A percentile compares a stretch with the other conserved stretches of the same genome.
These are phyloP conservation scores for Yarrowia sp. DNA, from an alignment of 805 yeast species.

Conservation along the genomic window DNA sequence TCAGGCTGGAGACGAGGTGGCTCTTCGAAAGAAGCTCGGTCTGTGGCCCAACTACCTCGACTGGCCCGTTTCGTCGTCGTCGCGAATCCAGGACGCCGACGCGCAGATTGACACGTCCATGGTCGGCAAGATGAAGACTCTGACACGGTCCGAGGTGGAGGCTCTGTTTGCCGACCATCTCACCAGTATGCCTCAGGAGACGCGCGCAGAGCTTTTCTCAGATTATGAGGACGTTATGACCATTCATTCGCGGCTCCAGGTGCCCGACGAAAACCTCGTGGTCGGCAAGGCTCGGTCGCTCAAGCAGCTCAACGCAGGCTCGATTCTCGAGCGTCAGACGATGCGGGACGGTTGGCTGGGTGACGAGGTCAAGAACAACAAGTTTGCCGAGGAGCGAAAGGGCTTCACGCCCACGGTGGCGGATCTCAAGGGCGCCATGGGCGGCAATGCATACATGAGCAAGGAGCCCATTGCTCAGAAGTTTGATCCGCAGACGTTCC, in stretches of 20 bases:
- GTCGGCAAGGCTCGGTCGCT: constrained; percentile 18
- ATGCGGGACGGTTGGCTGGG: constrained; percentile 23
- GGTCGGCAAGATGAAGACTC: constrained; percentile 6
- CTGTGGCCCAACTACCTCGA: constrained; percentile 19
- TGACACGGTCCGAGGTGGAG: not conserved
- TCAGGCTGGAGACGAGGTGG: constrained; percentile 5
- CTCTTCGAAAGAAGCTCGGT: constrained; percentile 5
- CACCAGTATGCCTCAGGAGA: constrained; percentile 19
- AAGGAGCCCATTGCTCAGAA: constrained; percentile 21
- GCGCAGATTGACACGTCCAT: constrained; percentile 16
- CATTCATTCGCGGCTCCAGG: not conserved
- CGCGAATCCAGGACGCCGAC: constrained; percentile 20
- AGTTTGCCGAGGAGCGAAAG: constrained; percentile 21
- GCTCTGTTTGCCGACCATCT: constrained; percentile 7
- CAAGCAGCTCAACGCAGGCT: constrained; percentile 21
- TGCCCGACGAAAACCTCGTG: constrained; percentile 6
- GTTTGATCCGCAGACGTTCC: constrained; percentile 21
- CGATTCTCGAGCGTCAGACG: constrained; percentile 17
- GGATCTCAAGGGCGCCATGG: constrained; percentile 21
- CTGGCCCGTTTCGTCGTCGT: constrained; percentile 19
- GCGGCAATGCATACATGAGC: not conserved
- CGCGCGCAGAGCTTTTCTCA: constrained; percentile 1
- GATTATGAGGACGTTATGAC: constrained; percentile 18
- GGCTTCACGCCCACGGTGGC: constrained; percentile 20
- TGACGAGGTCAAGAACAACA: constrained; percentile 16